Base-by-base conservation (phyloP, 2,329 filamentous ascomycete genomes). In the Fusarium brevicatenulatum region DNA sequence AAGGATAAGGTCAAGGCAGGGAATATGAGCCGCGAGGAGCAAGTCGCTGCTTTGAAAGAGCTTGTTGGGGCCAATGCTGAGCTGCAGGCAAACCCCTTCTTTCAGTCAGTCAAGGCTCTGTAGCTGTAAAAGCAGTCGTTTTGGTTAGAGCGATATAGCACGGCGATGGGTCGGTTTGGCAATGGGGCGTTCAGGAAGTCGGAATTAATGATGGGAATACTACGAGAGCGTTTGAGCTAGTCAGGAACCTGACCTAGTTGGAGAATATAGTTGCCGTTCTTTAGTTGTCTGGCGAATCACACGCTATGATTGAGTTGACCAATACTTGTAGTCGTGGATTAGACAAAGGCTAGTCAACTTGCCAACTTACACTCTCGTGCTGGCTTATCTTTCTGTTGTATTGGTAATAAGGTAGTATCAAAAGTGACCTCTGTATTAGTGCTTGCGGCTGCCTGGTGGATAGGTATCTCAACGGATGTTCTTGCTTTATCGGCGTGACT, bases 31-130 rank as follows among this genome's bases (percentile, higher is more conserved):
- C 90, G 91, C 76, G 91, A 93, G 74, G 91, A 97, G 80, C 95
- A 96, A 86, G 89, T 95, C 12, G 86, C 88, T 71, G 88, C 90
- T 75, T 91, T 98, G 88, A 92, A 90, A 80, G 93, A 95, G 76
- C 82, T 98, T 76, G 93, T 98, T 7, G 88, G 87, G 75, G 89
- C 85, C 5, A 92, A 98, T 80, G 86, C 91, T 76, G 91, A 89
- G 78, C 76, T 92, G 66, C 78, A 88, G 50, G 85, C 83, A 11
- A 92, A 92, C 70, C 90, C 90, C 1, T 95, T 95, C 79, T 95
- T 95, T 78, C 87, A 92, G 75, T 89, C 88, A 13, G 85, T 90
- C 44, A 88, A 88, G 81, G 83, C 87, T 13, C 77, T 90, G 76
- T 89, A 78, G 82, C 30, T 64, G 36, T 34, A 34, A 36, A 36